Base-by-base conservation (phyloP, 495 filamentous ascomycete genomes). In the Penicillium antarcticum region DNA sequence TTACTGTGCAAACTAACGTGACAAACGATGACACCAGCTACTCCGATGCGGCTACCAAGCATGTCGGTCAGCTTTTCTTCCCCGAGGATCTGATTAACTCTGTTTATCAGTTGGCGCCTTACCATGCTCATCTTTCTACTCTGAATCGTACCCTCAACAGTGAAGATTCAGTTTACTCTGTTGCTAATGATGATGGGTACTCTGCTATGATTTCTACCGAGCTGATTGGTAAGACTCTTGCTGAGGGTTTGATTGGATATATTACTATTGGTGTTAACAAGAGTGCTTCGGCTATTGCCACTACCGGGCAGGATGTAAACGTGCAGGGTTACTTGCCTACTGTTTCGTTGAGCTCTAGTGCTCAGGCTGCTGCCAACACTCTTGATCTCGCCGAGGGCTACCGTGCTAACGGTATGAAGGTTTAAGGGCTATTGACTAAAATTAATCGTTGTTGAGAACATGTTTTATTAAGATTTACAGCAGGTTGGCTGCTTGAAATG, bases 21-120 rank as follows among this genome's bases (percentile, higher is more conserved):
- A 48, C 31, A 14, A 11, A 35, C 5, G 44, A 48, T 17, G 44
- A 47, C 21, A 48, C 39, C 23, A 48, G 39, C 38, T 48, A 47
- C 31, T 47, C 45, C 16, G 45, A 19, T 14, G 39, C 44, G 4
- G 51, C 44, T 17, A 43, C 18, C 13, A 37, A 47, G 31, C 51
- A 54, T 23, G 42, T 54, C 23, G 45, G 51, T 7, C 51, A 54
- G 31, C 39, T 54, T 18, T 54, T 48, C 44, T 54, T 48, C 23
- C 44, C 45, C 4, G 38, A 48, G 31, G 51, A 54, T 0, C 32
- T 54, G 4, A 54, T 54, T 19, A 42, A 54, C 37, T 48, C 45
- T 18, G 51, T 48, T 8, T 47, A 54, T 21, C 12, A 47, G 29
- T 16, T 47, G n/a, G 45, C 45, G 23, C 51, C 51, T 12, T 54